These are phyloP conservation scores for Leccinum sublutescens DNA, from an alignment of 768 basidiomycete species.

Conservation along the genomic window DNA sequence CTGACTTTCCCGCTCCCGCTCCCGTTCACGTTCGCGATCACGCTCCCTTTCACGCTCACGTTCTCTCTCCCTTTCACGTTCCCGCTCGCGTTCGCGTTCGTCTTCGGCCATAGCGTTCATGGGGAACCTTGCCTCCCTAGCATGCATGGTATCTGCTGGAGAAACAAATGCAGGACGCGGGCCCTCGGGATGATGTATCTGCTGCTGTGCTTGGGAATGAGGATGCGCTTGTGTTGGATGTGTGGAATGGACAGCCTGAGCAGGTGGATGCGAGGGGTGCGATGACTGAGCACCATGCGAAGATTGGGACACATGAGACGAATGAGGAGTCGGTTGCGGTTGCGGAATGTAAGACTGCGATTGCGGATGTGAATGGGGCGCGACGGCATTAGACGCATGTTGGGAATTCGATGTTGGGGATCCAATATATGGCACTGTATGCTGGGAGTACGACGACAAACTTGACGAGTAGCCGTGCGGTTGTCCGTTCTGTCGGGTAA, in stretches of 20 bases:
- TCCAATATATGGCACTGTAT: constrained; percentile 13
- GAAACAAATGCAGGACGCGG: constrained; percentile 26
- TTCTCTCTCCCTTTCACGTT: constrained; percentile 1
- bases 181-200: constrained; percentile 24
- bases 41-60: constrained; percentile 14
- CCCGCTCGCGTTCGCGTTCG: constrained; percentile 24
- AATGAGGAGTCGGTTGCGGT: constrained; percentile 9
- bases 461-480: constrained; percentile 17
- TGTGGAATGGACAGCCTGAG: constrained; percentile 19
- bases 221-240: constrained; percentile 28
- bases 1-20: constrained; percentile 17
- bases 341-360: constrained; percentile 28
- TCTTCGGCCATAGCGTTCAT: constrained; percentile 11
- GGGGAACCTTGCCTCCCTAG: constrained; percentile 20
- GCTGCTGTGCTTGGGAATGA: constrained; percentile 28
- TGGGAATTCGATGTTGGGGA: constrained; percentile 21
- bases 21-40: constrained; percentile 20
- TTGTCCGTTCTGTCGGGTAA: constrained; percentile 19
- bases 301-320: constrained; percentile 14
- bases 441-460: constrained; percentile 18
- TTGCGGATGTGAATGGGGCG: constrained; percentile 22
- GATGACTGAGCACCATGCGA: constrained; percentile 16
- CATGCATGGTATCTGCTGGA: constrained; percentile 30
- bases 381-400: constrained; percentile 8
- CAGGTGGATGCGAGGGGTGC: constrained; percentile 15